Conservation (phyloP, 2,329 filamentous ascomycete genomes). For the Colletotrichum liaoningense region DNA sequence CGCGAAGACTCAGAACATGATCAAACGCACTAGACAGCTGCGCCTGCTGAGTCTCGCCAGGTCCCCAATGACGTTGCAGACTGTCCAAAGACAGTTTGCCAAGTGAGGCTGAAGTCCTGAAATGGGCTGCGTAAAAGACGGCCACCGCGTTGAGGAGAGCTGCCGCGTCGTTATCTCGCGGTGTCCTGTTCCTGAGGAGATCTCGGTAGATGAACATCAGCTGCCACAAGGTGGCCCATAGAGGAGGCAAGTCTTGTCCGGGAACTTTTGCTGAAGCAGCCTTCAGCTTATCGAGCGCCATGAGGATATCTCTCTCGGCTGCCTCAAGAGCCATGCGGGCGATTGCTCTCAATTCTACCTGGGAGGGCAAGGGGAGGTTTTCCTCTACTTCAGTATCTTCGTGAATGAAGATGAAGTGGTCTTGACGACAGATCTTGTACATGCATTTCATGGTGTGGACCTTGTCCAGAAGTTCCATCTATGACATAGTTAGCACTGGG, state of each 20-base stretch:
- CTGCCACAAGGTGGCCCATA: no score
- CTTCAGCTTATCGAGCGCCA: no score
- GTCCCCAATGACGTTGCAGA: background rate
- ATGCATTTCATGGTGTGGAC: slow-evolving; percentile 61
- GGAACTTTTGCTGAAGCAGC: no score
- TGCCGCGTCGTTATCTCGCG: background rate
- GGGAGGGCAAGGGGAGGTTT: background rate
- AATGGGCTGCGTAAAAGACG: slow-evolving; percentile 39
- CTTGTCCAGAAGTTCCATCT: slow-evolving; percentile 50
- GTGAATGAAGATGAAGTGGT: slow-evolving; percentile 27
- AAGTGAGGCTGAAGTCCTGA: slow-evolving; percentile 36
- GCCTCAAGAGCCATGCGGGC: no score
- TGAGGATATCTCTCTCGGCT: no score
- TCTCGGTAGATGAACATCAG: no score
- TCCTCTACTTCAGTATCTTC: slow-evolving; percentile 5
- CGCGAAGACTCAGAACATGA: slow-evolving; percentile 39
- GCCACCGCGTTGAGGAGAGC: slow-evolving; percentile 37
- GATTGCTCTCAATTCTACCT: no score
- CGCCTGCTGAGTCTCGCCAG: background rate
- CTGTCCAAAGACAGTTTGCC: slow-evolving; percentile 15
- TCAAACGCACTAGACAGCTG: background rate
- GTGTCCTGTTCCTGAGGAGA: no score
- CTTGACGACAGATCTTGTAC: slow-evolving; percentile 59
- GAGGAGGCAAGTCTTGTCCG: no score
- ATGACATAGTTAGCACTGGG: no score